phyloP scores from a whole-genome alignment of 345 rosid species.

The Excoecaria cochinchinensis region DNA sequence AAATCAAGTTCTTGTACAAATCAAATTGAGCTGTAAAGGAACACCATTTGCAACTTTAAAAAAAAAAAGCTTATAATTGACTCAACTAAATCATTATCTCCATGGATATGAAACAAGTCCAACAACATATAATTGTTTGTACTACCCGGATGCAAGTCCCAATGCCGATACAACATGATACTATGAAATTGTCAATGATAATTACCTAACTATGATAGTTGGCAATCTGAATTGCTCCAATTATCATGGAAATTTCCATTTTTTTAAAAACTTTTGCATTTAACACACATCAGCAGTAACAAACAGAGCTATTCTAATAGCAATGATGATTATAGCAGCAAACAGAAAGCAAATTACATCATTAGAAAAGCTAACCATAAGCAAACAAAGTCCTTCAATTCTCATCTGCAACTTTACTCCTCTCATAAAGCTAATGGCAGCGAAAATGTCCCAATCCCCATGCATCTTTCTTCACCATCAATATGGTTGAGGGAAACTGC shows the following conservation, averaged over 20 bases:
- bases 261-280: neutral
- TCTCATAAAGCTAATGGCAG: too few relatives aligned
- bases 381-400: neutral
- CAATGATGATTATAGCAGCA: neutral
- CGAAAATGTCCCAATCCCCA: too few relatives aligned
- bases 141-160: neutral
- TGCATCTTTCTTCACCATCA: too few relatives aligned
- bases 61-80: neutral
- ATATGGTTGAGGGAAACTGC: too few relatives aligned
- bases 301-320: neutral
- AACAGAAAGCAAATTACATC: neutral
- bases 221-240: neutral
- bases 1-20: too few relatives aligned
- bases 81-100: neutral
- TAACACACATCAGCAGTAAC: neutral
- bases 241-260: too few relatives aligned
- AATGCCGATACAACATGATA: neutral
- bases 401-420: too few relatives aligned
- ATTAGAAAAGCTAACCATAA: neutral
- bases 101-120: neutral
- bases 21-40: neutral
- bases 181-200: neutral
- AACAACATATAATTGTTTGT: neutral
- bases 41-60: neutral
- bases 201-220: neutral